A percentile compares a stretch with the other conserved stretches of the same genome.
phyloP scores from a whole-genome alignment of 2,329 filamentous ascomycete species.

The Ceratocystis albifundus region DNA sequence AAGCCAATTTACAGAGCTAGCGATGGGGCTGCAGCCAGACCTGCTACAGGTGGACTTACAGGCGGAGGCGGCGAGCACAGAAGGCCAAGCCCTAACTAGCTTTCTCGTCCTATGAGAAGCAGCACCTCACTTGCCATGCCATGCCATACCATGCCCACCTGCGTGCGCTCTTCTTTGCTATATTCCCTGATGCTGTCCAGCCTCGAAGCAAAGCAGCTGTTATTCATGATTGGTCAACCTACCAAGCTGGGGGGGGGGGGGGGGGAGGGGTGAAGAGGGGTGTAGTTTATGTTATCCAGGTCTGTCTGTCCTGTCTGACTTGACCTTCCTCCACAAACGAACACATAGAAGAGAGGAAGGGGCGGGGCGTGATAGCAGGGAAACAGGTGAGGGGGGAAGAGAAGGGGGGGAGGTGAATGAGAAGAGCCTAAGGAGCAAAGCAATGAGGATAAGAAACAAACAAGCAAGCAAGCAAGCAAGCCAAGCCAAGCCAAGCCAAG shows the following conservation, averaged over 20 bases:
- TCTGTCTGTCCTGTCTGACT: no score
- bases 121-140: neutral
- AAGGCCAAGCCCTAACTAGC: neutral
- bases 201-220: neutral
- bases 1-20: neutral
- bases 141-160: neutral
- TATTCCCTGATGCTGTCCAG: neutral
- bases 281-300: no score
- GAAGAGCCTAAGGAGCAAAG: no score
- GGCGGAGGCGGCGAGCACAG: neutral
- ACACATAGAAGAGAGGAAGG: no score
- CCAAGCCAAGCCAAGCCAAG: no score
- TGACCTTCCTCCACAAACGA: no score
- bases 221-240: no score
- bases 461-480: no score
- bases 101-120: neutral
- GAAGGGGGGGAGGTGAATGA: no score
- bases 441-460: no score
- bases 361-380: no score
- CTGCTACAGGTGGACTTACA: neutral
- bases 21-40: neutral
- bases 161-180: neutral
- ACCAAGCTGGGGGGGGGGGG: neutral
- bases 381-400: no score
- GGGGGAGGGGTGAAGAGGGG: neutral